These are phyloP conservation scores for Funneliformis mosseae DNA, from an alignment of 192 early-diverging fungal genomes.

Conservation along the genomic window DNA sequence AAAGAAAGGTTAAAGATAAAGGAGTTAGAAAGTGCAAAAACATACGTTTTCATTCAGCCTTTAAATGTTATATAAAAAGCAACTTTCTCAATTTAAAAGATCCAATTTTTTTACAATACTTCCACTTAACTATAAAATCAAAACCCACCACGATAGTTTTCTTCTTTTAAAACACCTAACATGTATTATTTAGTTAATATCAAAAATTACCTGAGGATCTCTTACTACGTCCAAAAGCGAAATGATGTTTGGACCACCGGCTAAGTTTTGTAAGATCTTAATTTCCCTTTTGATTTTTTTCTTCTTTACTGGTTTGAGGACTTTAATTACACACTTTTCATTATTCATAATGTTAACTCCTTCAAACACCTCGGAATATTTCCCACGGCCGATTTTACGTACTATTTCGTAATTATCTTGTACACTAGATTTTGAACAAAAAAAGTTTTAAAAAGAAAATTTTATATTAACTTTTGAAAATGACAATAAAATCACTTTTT, in stretches of 20 bases:
- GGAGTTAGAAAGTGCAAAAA: neutral
- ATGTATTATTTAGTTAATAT: neutral
- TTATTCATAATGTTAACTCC: conserved; percentile 90
- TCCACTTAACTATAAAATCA: neutral
- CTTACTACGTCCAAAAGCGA: conserved; percentile 91
- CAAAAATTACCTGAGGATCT: conserved; percentile 75
- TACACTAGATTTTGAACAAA: conserved; percentile 48
- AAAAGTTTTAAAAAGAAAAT: neutral
- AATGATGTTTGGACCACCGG: conserved; percentile 93
- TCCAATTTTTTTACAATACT: neutral
- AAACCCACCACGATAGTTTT: neutral
- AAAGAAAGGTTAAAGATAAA: neutral
- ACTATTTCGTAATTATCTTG: conserved; percentile 99
- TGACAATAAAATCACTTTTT: conserved; percentile 1
- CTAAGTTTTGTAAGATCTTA: conserved; percentile 97
- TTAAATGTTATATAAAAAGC: too few species aligned
- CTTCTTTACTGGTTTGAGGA: conserved; percentile 99
- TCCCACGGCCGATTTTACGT: conserved; percentile 96
- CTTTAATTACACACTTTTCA: conserved; percentile 96
- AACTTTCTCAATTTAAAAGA: neutral
- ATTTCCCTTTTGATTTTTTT: conserved; percentile 99
- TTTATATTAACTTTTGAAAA: neutral
- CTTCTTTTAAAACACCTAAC: neutral
- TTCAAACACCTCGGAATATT: conserved; percentile 99
- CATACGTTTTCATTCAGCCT: neutral